Conservation (phyloP, 2,329 filamentous ascomycete species). For the Penicillium decumbens region DNA sequence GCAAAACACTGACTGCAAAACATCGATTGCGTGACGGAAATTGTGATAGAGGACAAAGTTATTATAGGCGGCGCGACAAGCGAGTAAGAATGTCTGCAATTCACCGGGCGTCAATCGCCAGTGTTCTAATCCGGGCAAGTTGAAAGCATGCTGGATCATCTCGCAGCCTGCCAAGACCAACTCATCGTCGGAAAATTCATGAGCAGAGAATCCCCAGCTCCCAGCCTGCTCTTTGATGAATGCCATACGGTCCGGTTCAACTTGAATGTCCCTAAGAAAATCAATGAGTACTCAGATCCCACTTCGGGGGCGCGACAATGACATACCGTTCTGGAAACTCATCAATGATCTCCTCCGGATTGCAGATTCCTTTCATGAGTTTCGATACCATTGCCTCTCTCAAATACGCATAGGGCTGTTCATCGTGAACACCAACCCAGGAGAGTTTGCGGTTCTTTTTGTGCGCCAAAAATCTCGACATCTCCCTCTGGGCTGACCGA, state of each 20-base stretch:
- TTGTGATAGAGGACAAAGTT: conserved; percentile 96
- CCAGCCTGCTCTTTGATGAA: conserved; percentile 66
- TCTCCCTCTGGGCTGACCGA: conserved; percentile 69
- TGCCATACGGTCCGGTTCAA: conserved; percentile 61
- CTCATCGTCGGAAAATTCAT: conserved; percentile 85
- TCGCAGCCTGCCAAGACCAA: conserved; percentile 76
- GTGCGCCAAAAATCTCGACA: conserved; percentile 65
- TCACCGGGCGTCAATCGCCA: conserved; percentile 81
- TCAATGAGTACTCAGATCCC: neutral
- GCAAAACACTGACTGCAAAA: conserved; percentile 86
- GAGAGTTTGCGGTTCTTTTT: conserved; percentile 77
- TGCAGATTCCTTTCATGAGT: conserved; percentile 85
- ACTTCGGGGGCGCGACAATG: neutral
- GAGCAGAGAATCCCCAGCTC: conserved; percentile 83
- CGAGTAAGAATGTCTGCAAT: conserved; percentile 77
- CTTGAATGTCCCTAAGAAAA: conserved; percentile 52
- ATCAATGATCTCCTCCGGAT: conserved; percentile 58
- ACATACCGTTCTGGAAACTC: conserved; percentile 52
- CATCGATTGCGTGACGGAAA: conserved; percentile 94
- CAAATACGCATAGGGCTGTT: conserved; percentile 82
- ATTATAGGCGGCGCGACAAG: conserved; percentile 91
- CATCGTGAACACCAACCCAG: conserved; percentile 82
- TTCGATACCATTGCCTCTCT: conserved; percentile 87
- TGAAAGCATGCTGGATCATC: conserved; percentile 86
- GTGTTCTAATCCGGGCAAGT: conserved; percentile 71